Base-by-base conservation (phyloP, 2,329 filamentous ascomycete genomes). In the Coniochaeta ligniaria region DNA sequence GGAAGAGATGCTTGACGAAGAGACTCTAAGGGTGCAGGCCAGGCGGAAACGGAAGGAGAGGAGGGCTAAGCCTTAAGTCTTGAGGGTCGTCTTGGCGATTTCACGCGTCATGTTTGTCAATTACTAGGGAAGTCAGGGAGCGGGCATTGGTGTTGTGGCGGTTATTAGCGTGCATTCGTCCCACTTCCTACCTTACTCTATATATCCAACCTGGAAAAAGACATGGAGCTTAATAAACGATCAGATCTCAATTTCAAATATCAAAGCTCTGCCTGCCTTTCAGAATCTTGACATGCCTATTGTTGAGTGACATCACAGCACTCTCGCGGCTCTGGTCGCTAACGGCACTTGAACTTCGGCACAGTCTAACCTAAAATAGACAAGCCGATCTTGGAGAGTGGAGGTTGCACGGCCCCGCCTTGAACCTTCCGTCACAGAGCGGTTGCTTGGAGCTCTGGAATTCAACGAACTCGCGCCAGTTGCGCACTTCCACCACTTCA, bases 21-120 rank as follows among this genome's bases (percentile, higher is more conserved):
- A 84, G 67, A 79, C 75, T 43, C 71, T 86, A 63, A 82, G 80
- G 67, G 78, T 81, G 17, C 84, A 83, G 62, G 88, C 85, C 36
- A 76, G 89, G 63, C 84, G 83, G 70, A 82, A 85, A 71, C 79
- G 89, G 64, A 78, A 84, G 66, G 78, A 85, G 59, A 83, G 81
- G 72, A 75, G 86, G 61, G 80, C 80, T 64, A 83, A 73, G 73
- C 58, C 60, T 38, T 66, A 45, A 31, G 9, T 31, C 5, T 6
- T 6, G 59, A 17, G 3, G 24, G 11, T 3, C 14, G 11, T 17
- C n/a, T 17, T 28, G 9, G 22, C 22, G 24, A 28, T 8, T 52
- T 52, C 14, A 52, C 24, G 47, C 22, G 58, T 9, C 9, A 28
- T 36, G 17, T 24, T 60, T 3, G 24, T 17, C n/a, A 20, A 36